These are phyloP conservation scores for Aspergillus transmontanensis DNA, from an alignment of 2,329 filamentous ascomycete genomes.

Conservation along the genomic window DNA sequence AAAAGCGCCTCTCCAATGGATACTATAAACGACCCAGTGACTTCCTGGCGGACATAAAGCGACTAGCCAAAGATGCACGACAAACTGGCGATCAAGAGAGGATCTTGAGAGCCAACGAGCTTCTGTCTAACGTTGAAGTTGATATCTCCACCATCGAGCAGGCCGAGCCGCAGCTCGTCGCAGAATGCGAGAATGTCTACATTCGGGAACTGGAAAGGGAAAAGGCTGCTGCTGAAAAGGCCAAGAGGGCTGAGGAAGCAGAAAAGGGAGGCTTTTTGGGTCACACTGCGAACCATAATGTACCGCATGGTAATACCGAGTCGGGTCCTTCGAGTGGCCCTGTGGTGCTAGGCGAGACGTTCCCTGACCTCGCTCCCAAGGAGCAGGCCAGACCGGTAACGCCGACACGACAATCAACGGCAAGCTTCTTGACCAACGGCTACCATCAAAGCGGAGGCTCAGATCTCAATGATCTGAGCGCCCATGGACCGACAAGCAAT, in stretches of 20 bases:
- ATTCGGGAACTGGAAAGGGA: conserved; percentile 70
- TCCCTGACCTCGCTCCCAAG: conserved; percentile 57
- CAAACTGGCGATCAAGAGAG: conserved; percentile 80
- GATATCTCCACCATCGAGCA: conserved; percentile 78
- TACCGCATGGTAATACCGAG: conserved; percentile 55
- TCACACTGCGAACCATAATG: conserved; percentile 53
- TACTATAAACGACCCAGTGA: conserved; percentile 91
- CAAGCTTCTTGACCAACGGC: conserved; percentile 59
- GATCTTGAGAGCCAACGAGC: conserved; percentile 84
- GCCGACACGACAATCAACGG: conserved; percentile 56
- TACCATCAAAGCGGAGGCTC: conserved; percentile 49
- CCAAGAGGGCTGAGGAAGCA: conserved; percentile 41
- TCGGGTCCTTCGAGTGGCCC: conserved; percentile 53
- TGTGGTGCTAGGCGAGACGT: conserved; percentile 64
- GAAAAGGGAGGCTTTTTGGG: conserved; percentile 43
- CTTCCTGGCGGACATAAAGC: conserved; percentile 84
- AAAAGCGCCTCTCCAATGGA: conserved; percentile 94
- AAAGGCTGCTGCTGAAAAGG: conserved; percentile 63
- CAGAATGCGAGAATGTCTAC: conserved; percentile 82
- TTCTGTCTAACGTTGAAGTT: conserved; percentile 90
- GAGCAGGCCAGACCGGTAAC: conserved; percentile 55
- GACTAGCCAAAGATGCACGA: conserved; percentile 81
- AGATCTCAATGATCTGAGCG: conserved; percentile 40
- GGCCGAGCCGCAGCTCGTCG: conserved; percentile 62
- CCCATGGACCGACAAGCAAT: conserved; percentile 56